Evolutionary conservation across 257 asterid genomes (phyloP), one percentile per base, ranked within the genome.

Genomic region (Przewalskia tangutica): DNA sequence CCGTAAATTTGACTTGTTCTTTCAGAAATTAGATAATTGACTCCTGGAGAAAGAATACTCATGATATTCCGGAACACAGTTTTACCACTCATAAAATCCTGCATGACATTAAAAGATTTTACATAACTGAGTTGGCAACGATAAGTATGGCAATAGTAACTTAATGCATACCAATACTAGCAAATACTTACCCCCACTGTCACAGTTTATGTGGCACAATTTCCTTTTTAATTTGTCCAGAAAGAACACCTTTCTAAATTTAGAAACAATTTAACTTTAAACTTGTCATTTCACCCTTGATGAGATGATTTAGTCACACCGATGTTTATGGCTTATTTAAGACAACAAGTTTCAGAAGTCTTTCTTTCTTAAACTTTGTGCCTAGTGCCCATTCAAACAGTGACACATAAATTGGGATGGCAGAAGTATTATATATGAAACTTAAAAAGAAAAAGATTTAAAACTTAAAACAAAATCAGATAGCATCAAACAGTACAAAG

Each of bases 31-130:
- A 92, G 85, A 85, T 84, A 86, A 90, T 89, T 89, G 71, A 93
- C 99, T 88, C 98, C 99, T 7, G 93, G 93, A 84, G 86, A 85
- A 81, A 96, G 86, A 88, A 93, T 93, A 59, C 93, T 87, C 98
- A 94, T 89, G 80, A 91, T 84, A 86, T 96, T 96, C 78, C 98
- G 89, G 77, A 94, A 96, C 81, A 92, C 87, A 65, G 92, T 89
- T 89, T 90, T 95, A 83, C 98, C 98, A 82, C 98, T 93, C 99
- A 93, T 93, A 84, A 93, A 92, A 83, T 95, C 99, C 99, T 95
- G 95, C 91, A 85, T 63, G 62, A 78, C 17, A 85, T 66, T 78
- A 88, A 78, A 38, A 68, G 36, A 50, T 50, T 51, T 42, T 81
- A 36, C 76, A 53, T 46, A 81, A 85, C 80, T 54, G 11, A 76